Percentiles rank a stretch among this genome's conserved stretches.
Conservation (phyloP, 257 asterid species). For the Scutellaria barbata region DNA sequence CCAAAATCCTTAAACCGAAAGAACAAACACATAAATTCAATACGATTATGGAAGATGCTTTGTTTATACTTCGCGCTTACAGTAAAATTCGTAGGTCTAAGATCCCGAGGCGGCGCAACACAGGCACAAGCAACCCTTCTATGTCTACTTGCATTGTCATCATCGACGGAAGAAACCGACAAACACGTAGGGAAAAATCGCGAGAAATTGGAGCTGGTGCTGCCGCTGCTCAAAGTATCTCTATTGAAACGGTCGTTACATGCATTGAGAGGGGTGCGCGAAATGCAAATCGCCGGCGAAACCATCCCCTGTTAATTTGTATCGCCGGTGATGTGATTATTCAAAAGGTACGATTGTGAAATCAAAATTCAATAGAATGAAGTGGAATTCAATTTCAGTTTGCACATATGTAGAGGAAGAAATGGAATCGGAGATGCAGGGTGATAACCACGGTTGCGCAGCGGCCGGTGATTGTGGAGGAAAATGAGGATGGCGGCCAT, state of each 20-base stretch:
- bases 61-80: slow-evolving; percentile 37
- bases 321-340: slow-evolving; percentile 12
- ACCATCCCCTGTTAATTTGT: slow-evolving; percentile 32
- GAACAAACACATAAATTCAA: neutral
- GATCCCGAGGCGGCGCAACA: slow-evolving; percentile 60
- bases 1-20: neutral
- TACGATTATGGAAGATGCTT: neutral
- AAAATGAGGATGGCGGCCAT: slow-evolving; percentile 35
- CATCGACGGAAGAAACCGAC: slow-evolving; percentile 34
- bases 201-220: slow-evolving; percentile 31
- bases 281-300: slow-evolving; percentile 37
- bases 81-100: slow-evolving; percentile 44
- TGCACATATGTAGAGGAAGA: neutral
- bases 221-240: neutral
- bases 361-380: slow-evolving; percentile 1
- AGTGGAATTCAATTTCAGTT: slow-evolving; percentile 11
- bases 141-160: slow-evolving; percentile 38
- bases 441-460: slow-evolving; percentile 20
- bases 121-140: slow-evolving; percentile 62
- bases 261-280: slow-evolving; percentile 40
- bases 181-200: slow-evolving; percentile 31
- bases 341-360: slow-evolving; percentile 27
- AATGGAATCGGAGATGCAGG: neutral
- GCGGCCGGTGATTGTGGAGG: slow-evolving; percentile 13
- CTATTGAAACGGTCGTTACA: slow-evolving; percentile 33